These are phyloP conservation scores for Phytophthora rubi DNA, from an alignment of 352 stramenopile species.

Conservation along the genomic window DNA sequence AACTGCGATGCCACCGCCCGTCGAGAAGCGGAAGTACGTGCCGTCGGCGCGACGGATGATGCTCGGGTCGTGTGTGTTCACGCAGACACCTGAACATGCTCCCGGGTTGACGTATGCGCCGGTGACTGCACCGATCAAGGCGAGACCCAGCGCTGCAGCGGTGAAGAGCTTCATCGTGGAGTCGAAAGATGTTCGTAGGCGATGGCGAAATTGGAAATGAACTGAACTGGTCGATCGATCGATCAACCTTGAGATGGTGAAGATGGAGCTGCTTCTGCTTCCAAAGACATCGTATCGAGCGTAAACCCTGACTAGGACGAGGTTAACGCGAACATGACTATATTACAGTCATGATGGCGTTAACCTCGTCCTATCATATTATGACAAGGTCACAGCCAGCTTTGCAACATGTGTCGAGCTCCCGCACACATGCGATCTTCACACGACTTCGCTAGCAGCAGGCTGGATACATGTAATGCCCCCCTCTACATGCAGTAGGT, in stretches of 20 bases:
- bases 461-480: background rate
- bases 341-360: no score
- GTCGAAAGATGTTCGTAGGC: background rate
- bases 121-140: conserved; percentile 4
- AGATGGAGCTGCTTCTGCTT: background rate
- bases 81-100: conserved; percentile 20
- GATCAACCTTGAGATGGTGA: background rate
- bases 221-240: background rate
- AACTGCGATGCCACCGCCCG: conserved; percentile 25
- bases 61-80: conserved; percentile 37
- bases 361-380: no score
- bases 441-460: background rate
- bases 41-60: conserved; percentile 34
- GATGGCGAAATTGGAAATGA: background rate
- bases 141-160: conserved; percentile 5
- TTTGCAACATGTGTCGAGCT: no score
- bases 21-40: conserved; percentile 41
- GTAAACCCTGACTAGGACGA: no score
- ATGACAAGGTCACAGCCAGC: no score
- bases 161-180: background rate
- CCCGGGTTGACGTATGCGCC: conserved; percentile 20
- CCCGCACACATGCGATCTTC: no score
- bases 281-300: no score
- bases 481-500: background rate
- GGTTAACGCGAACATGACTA: no score